phyloP scores from a whole-genome alignment of 2,329 filamentous ascomycete genomes.

The Epichloe gansuensis region DNA sequence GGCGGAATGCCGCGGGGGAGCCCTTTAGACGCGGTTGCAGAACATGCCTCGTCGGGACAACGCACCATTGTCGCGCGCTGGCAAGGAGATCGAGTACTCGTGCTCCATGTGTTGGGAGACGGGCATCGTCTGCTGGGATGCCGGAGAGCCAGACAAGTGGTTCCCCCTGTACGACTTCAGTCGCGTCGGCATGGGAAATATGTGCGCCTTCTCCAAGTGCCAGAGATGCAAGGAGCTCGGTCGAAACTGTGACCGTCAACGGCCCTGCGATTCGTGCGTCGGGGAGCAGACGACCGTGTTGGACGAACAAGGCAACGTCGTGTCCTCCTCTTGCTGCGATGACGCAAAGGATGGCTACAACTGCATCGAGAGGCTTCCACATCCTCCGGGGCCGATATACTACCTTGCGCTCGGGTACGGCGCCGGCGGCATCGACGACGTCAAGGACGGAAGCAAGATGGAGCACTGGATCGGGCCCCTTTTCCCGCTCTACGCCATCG shows the following conservation, averaged over 20 bases:
- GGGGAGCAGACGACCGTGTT: not conserved
- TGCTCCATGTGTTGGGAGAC: slow-evolving; percentile 18
- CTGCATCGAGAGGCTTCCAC: slow-evolving; percentile 9
- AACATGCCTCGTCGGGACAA: slow-evolving; percentile 5
- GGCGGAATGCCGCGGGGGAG: slow-evolving; percentile 9
- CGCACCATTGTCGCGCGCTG: slow-evolving; percentile 11
- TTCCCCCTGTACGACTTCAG: slow-evolving; percentile 19
- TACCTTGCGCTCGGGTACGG: slow-evolving; percentile 22
- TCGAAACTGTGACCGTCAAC: slow-evolving; percentile 23
- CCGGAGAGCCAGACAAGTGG: not conserved
- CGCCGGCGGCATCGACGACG: slow-evolving; percentile 15
- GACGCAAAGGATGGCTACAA: slow-evolving; percentile 2
- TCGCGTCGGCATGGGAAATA: slow-evolving; percentile 20
- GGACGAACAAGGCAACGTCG: not conserved
- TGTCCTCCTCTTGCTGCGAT: slow-evolving; percentile 7
- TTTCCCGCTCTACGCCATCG: slow-evolving; percentile 8
- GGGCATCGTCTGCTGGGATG: slow-evolving; percentile 17
- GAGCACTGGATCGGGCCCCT: slow-evolving; percentile 17
- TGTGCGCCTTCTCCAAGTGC: slow-evolving; percentile 16
- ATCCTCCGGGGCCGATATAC: slow-evolving; percentile 18
- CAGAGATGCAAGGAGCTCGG: slow-evolving; percentile 11
- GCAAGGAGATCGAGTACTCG: slow-evolving; percentile 7
- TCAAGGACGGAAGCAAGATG: slow-evolving; percentile 12
- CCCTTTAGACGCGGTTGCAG: slow-evolving; percentile 9
- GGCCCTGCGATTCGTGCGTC: slow-evolving; percentile 25